Evolutionary conservation across 345 rosid genomes (phyloP), one percentile per base, ranked within the genome.

Genomic region (Eucalyptus camaldulensis): DNA sequence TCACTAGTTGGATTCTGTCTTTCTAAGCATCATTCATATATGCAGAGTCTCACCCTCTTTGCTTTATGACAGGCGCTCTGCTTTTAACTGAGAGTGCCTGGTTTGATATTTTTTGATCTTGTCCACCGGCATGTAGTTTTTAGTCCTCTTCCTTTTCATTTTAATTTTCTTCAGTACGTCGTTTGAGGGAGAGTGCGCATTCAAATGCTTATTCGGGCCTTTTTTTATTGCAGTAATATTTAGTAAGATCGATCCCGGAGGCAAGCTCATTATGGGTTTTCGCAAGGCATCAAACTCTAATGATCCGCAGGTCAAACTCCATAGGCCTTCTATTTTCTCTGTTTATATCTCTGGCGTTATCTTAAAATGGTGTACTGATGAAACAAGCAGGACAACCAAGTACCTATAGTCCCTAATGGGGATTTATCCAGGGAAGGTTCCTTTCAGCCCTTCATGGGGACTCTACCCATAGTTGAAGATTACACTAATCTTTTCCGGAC

Each of bases 221-320:
- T 40, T 76, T 40, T 76, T 76, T 10, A 76, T 76, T 76, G 92
- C 95, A 98, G 99, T 98, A 80, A 98, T 98, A 87, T 98, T 98
- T 94, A 96, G 98, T 93, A 98, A 97, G 65, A 95, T 96, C 92
- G 98, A 96, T 89, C 99, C 99, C 29, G 99, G 96, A 93, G 98
- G 97, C 91, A 98, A 98, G 91, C 99, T 98, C 85, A 94, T 98
- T 86, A 96, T 98, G 99, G 99, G 99, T 51, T 98, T 95, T 90
- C 97, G 99, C 91, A 98, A 98, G 94, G 99, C 99, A 81, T 94
- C 97, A 86, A 94, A 93, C 89, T 93, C 97, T 72, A 91, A 44
- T 94, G 85, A 90, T 92, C 85, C 8, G 86, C 98, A 97, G 98
- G 99, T 76, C 47, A 76, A 76, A 76, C 85, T 76, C 85, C 6